Base-by-base conservation (phyloP, 225 moss, liverwort and hornwort species). In the Marchantia paleacea region DNA sequence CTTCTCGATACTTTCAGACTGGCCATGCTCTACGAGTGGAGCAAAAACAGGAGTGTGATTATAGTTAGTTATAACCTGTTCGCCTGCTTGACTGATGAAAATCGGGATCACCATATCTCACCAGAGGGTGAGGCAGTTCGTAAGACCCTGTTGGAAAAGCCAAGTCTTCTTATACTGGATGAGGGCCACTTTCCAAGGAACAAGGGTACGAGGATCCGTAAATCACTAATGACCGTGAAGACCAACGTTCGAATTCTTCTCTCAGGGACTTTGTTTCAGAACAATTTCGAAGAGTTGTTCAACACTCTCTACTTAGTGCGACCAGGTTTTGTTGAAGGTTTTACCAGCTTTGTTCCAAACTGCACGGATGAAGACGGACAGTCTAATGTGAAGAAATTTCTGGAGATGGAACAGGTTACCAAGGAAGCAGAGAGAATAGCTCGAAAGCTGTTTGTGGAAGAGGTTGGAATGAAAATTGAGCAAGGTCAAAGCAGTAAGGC, bases 251-350 rank as follows among this genome's bases (percentile, higher is more conserved):
- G 99, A 74, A 86, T 99, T 73, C 85, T 99, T 75, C 82, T 99
- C 53, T 99, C 99, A 75, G 99, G 99, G 75, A 99, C 99, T 72
- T 74, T 99, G 74, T 99, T 99, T 54, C 99, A 99, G 75, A 99
- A 99, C 73, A 99, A 99, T 79, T 95, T 99, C 80, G 91, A 94
- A 83, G 99, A 99, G 82, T 88, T 99, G 39, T 95, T 90, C 80
- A 99, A 94, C 52, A 91, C 90, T 75, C 90, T 95, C 39, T 92
- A 92, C 83, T 89, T 91, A 78, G 99, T 95, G 65, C 87, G 99
- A 65, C 88, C 94, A 29, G 91, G 92, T 51, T 95, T 95, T 75
- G 90, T 92, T 12, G 86, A 89, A 73, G 82, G 88, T 12, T 95
- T 91, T 89, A 81, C 90, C 9, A 88, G 89, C 69, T 82, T 70